Conservation (phyloP, 805 yeast species). For the Ogataea paradorogensis region DNA sequence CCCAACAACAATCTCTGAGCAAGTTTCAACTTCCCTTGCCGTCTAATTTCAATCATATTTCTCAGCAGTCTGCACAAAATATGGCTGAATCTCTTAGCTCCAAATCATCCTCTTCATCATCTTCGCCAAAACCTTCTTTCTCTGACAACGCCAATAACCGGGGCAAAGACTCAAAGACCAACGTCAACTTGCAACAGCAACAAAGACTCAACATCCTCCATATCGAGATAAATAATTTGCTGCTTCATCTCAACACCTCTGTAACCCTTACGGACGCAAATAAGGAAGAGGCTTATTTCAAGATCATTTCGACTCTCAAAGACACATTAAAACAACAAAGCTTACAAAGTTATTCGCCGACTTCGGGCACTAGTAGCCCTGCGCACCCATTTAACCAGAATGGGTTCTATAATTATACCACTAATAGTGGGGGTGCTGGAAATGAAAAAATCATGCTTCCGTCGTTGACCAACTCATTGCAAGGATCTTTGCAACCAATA, state of each 20-base stretch:
- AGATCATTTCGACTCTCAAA: conserved; percentile 23
- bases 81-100: conserved; percentile 17
- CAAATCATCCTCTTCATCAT: conserved; percentile 22
- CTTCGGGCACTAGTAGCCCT: conserved; percentile 19
- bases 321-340: conserved; percentile 16
- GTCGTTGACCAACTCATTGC: conserved; percentile 23
- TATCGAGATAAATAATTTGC: conserved; percentile 28
- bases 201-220: conserved; percentile 23
- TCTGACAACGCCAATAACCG: conserved; percentile 9
- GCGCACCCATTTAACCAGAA: conserved; percentile 12
- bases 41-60: conserved; percentile 19
- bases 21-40: conserved; percentile 26
- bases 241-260: conserved; percentile 28
- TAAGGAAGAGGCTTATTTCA: conserved; percentile 28
- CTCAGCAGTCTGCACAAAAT: conserved; percentile 9
- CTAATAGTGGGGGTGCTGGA: conserved; percentile 5
- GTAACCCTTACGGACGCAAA: conserved; percentile 20
- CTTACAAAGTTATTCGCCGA: conserved; percentile 19
- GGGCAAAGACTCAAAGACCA: conserved; percentile 5
- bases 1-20: conserved; percentile 12
- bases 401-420: conserved; percentile 16
- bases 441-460: conserved; percentile 25
- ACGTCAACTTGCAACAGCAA: conserved; percentile 11
- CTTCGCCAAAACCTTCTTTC: conserved; percentile 18
- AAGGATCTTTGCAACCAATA: conserved; percentile 25